Evolutionary conservation across 1,284 basidiomycete genomes (phyloP).

Genomic region (Phellopilus nigrolimitatus): DNA sequence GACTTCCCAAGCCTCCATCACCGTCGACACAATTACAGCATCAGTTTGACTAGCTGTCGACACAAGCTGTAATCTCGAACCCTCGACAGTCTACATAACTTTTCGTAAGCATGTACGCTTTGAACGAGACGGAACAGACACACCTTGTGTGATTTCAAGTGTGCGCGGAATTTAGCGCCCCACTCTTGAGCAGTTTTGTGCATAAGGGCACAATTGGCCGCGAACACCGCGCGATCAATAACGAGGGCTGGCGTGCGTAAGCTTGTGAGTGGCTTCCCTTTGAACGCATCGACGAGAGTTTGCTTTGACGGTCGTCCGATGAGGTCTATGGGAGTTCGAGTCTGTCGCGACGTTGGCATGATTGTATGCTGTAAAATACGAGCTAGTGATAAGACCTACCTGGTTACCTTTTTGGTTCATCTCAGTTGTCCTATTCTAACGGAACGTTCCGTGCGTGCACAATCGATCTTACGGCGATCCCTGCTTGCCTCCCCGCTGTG

Average conservation of each 20-base stretch:
- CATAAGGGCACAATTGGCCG: conserved; percentile 70
- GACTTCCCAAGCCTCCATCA: conserved; percentile 75
- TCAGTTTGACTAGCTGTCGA: conserved; percentile 49
- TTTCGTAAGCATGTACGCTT: conserved; percentile 12
- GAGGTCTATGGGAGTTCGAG: conserved; percentile 42
- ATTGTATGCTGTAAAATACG: conserved; percentile 60
- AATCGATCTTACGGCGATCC: too few species aligned
- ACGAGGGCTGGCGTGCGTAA: conserved; percentile 77
- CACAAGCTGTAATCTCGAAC: conserved; percentile 61
- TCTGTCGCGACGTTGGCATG: conserved; percentile 6
- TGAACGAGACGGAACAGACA: conserved; percentile 16
- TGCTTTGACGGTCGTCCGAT: conserved; percentile 45
- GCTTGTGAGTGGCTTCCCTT: conserved; percentile 50
- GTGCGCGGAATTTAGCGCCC: conserved; percentile 71
- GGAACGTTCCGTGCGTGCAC: too few species aligned
- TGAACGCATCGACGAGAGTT: conserved; percentile 53
- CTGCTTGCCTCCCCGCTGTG: too few species aligned
- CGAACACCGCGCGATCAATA: conserved; percentile 68
- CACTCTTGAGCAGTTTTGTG: conserved; percentile 56
- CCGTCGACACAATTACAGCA: conserved; percentile 71
- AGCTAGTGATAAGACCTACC: too few species aligned
- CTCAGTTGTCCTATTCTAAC: too few species aligned
- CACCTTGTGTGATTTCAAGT: conserved; percentile 83
- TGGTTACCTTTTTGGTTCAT: conserved; percentile 4
- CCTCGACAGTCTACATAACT: conserved; percentile 59